Base-by-base conservation (phyloP, 768 basidiomycete genomes). In the Mycena belliarum region DNA sequence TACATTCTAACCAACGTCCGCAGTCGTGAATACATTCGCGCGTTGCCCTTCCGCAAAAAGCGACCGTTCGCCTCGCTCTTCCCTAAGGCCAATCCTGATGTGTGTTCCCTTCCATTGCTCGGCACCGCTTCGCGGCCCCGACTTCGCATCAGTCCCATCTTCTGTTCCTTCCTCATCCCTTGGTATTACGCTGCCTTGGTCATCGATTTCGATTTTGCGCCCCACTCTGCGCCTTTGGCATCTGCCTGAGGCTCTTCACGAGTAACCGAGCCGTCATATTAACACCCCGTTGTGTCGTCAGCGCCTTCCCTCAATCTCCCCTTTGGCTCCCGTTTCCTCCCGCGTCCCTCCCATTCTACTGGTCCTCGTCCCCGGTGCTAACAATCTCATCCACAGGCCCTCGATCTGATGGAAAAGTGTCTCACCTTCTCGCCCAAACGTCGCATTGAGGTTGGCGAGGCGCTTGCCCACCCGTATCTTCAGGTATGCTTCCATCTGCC, bases 391-490 rank as follows among this genome's bases (percentile, higher is more conserved):
- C 24, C 52, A 12, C 63, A 86, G 82, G 89, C 89, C 6, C 79
- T 91, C 50, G 91, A 91, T 69, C 79, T 93, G 50, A 78, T 93
- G 77, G 88, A 88, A 60, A 86, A 85, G 65, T 91, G 87, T 59
- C 76, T 95, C 37, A 91, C 89, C 1, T 94, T 94, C 70, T 89
- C 84, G 58, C 96, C 96, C 10, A 89, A 86, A 68, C 84, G 89
- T 68, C 82, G 96, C 16, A 89, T 98, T 57, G 91, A 92, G 61
- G 95, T 92, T 14, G 86, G 88, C 40, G 88, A 95, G 58, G 93
- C 93, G 1, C 77, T 98, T 51, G 82, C 83, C 59, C 96, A 98
- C 74, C 93, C 94, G 0, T 97, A 97, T 71, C 79, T 96, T 24
- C 84, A 85, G 77, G 79, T 69, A 52, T 18, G 63, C 60, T 32